Base-by-base conservation (phyloP, 1,284 basidiomycete species). In the Cerioporus squamosus region DNA sequence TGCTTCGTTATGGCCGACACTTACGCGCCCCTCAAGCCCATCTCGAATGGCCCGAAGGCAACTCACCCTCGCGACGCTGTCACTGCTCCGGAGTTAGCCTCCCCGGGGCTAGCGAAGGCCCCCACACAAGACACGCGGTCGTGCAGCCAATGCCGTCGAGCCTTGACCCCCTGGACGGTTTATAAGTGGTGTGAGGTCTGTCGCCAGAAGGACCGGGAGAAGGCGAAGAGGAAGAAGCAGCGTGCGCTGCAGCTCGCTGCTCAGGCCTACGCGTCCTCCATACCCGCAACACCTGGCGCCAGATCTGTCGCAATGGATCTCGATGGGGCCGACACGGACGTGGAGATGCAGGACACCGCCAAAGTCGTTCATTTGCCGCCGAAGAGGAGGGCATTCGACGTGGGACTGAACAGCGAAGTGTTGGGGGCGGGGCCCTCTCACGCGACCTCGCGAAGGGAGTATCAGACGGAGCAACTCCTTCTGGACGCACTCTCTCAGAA, bases 401-500 rank as follows among this genome's bases (percentile, higher is more conserved):
- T 15, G 29, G 29, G 10, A 15, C 2, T 15, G 6, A 10, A 36
- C 8, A 36, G 33, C 33, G 14, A 36, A 7, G 3, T 12, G 8
- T 15, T 14, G 1, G 33, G 14, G 3, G 33, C 33, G 33, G 33
- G 33, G 12, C 33, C 33, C 33, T 36, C 33, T 36, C 33, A 36
- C 33, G 33, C 33, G 33, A 8, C 15, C 14, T 12, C 29, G 42
- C 36, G 36, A 12, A 36, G 14, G 46, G 60, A 61, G 38, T 61
- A 42, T 18, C 53, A 59, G 47, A 55, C 49, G 23, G 45, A 49
- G n/a, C 23, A 57, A 38, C 38, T 33, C 43, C 53, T 60, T 9
- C 10, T 54, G 40, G 44, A 49, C 29, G 52, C 60, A 55, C 55
- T 57, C 6, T 52, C 33, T 3, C 12, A 36, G 33, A 36, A 10